Base-by-base conservation (phyloP, 2,329 filamentous ascomycete genomes). In the Colletotrichum sojae region DNA sequence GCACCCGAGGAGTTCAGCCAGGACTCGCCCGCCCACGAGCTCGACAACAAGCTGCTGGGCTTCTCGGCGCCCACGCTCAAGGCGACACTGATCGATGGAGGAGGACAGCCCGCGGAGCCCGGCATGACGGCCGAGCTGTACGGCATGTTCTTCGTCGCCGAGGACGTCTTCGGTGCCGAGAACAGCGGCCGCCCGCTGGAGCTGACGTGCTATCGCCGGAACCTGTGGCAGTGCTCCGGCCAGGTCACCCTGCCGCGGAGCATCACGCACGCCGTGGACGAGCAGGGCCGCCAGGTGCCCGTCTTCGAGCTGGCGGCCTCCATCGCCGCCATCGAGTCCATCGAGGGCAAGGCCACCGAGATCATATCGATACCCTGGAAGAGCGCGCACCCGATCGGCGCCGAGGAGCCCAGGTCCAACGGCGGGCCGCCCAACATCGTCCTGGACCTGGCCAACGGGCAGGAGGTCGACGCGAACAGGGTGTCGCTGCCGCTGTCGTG, bases 341-440 rank as follows among this genome's bases (percentile, higher is more conserved):
- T 98, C 57, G 95, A 98, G 78, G 93, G 94, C 56, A 97, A 97
- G 76, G 76, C 90, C 0, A 95, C 97, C 6, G 97, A 98, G 81
- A 97, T 98, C 70, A 98, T 98, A 68, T 96, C 92, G 0, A 96
- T 98, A 55, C 95, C 95, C 0, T 98, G 95, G 95, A 98, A 98
- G 83, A 97, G 84, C 87, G 76, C 91, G 83, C 75, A 90, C 82
- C 74, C 91, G 77, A 76, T 83, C 2, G 78, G 79, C 18, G 77
- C 74, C 1, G 85, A 88, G 74, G 87, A 85, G 71, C 77, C 80
- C 64, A 89, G 86, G 73, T 83, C 78, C 3, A 76, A 83, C 12
- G 77, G 80, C 18, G 81, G 87, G 4, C 89, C 89, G 43, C 85
- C 87, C 0, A 84, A 84, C 62, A 82, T 89, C 52, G 79, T 85